Conservation (phyloP, 345 rosid genomes). For the Hibiscus trionum region DNA sequence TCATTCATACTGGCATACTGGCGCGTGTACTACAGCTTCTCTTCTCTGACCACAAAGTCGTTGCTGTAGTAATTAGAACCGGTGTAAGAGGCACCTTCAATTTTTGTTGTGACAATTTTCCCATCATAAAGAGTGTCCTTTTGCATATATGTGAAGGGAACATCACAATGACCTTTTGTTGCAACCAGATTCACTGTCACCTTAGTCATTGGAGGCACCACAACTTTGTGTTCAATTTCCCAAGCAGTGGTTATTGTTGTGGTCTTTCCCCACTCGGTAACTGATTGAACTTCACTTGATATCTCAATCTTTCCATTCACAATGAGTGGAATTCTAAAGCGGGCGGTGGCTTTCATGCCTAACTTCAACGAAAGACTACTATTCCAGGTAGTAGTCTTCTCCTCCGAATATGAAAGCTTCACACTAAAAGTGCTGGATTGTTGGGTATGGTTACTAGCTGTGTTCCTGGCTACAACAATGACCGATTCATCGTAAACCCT, state of each 20-base stretch:
- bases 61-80: too few species aligned
- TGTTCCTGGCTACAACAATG: neutral
- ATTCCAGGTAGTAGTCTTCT: too few species aligned
- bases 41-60: too few species aligned
- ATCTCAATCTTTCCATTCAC: neutral
- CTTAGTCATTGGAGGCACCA: neutral
- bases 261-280: neutral
- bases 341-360: neutral
- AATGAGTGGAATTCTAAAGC: neutral
- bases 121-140: neutral
- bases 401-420: too few species aligned
- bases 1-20: too few species aligned
- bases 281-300: neutral
- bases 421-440: too few species aligned
- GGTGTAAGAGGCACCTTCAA: too few species aligned
- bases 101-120: neutral
- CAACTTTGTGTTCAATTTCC: neutral
- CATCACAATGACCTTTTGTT: neutral
- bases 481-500: neutral
- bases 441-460: neutral
- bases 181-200: neutral
- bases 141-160: neutral
- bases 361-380: too few species aligned
- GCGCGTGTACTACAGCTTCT: too few species aligned
- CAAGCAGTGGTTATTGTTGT: neutral